phyloP scores from a whole-genome alignment of 2,329 filamentous ascomycete species.

The Nemania diffusa region DNA sequence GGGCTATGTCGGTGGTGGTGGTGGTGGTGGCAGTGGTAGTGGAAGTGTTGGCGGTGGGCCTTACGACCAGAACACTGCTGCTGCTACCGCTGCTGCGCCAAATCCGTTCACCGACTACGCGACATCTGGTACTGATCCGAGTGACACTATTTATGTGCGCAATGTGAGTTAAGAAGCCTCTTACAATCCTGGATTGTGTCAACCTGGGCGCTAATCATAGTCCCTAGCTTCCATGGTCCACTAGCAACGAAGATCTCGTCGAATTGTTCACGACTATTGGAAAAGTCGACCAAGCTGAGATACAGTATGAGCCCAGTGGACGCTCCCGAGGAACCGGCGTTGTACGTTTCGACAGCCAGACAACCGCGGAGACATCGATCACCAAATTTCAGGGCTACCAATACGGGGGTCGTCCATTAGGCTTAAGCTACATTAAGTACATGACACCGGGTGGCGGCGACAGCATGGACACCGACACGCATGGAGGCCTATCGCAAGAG shows the following conservation, averaged over 20 bases:
- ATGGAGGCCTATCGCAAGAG: slow-evolving; percentile 86
- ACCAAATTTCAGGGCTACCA: slow-evolving; percentile 98
- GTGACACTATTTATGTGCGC: slow-evolving; percentile 90
- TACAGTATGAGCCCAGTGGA: slow-evolving; percentile 97
- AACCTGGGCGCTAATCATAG: slow-evolving; percentile 35
- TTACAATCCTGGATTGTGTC: slow-evolving; percentile 20
- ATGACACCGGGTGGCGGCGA: slow-evolving; percentile 74
- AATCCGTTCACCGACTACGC: slow-evolving; percentile 96
- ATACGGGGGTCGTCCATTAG: slow-evolving; percentile 93
- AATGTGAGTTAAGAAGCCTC: slow-evolving; percentile 75
- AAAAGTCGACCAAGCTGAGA: slow-evolving; percentile 98
- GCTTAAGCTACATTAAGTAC: slow-evolving; percentile 94
- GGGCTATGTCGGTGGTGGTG: slow-evolving; percentile 52
- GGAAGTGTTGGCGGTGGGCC: slow-evolving; percentile 27
- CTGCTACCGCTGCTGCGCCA: slow-evolving; percentile 66
- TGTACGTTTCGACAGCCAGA: slow-evolving; percentile 86
- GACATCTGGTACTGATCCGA: slow-evolving; percentile 84
- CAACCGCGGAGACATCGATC: slow-evolving; percentile 92
- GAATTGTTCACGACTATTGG: slow-evolving; percentile 98
- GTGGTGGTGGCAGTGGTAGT: slow-evolving; percentile 28
- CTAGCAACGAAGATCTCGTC: slow-evolving; percentile 95
- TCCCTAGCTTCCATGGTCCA: slow-evolving; percentile 92
- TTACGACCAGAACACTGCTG: slow-evolving; percentile 32
- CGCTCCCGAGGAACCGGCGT: slow-evolving; percentile 95
- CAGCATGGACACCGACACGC: slow-evolving; percentile 84